Base-by-base conservation (phyloP, 192 early-diverging fungal species). In the Backusella luteola region DNA sequence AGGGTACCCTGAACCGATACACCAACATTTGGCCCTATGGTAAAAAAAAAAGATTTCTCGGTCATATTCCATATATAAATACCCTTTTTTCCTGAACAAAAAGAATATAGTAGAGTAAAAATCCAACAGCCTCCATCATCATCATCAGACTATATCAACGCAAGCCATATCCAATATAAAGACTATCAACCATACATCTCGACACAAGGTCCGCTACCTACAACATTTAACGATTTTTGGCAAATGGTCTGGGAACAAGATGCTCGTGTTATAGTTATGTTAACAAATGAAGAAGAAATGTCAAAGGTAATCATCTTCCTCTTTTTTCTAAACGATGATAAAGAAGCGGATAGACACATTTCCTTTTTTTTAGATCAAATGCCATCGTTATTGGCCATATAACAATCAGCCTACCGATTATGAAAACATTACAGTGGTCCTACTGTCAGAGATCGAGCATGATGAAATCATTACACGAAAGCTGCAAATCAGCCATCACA, bases 191-290 rank as follows among this genome's bases (percentile, higher is more conserved):
- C 76, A 14, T 89, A 89, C 66, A 89, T 90, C 21, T 87, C 84
- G 9, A 89, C 89, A 1, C 87, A 90, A 71, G 89, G 96, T 7
- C 98, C 98, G 12, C 75, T 97, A 42, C 89, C 90, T 4, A 85
- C 88, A n/a, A 98, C 97, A 0, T 88, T 92, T 39, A 82, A 85
- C 49, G 97, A 98, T 82, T 99, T 99, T 83, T 99, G 97, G 97
- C 88, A 90, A 73, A 93, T 97, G 85, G 83, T 95, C 4, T 98
- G 96, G 97, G 96, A 99, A 81, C 94, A 97, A 66, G 84, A 89
- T 42, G 82, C 87, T 14, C 74, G 86, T 2, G 91, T 99, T 6
- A 86, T 99, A 53, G 95, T 99, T 1, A 99, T 98, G 97, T 87
- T 99, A 78, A 98, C 98, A 1, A 86, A 88, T 29, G 95, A 96